Evolutionary conservation across 768 basidiomycete genomes (phyloP).

Genomic region (Suillus cothurnatus): DNA sequence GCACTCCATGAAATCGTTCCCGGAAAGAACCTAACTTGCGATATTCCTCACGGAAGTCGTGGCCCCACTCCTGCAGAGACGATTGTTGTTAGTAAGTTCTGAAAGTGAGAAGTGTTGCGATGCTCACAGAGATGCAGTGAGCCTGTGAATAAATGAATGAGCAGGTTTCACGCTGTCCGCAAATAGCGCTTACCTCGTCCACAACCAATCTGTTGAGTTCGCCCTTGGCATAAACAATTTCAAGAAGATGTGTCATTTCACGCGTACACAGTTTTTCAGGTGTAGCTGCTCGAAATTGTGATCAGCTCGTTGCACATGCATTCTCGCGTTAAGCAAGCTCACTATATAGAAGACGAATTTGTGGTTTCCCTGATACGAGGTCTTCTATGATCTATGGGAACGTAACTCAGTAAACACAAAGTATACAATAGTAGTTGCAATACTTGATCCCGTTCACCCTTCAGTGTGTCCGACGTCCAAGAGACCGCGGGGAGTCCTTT

Average conservation of each 20-base stretch:
- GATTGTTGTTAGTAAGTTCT: too few species aligned
- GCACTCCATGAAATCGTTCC: too few species aligned
- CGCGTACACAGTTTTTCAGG: conserved; percentile 68
- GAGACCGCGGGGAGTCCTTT: conserved; percentile 61
- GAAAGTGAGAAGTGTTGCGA: too few species aligned
- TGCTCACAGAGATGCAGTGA: too few species aligned
- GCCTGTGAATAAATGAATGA: too few species aligned
- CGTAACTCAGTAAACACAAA: neutral
- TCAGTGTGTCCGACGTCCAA: conserved; percentile 65
- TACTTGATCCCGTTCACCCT: conserved; percentile 58
- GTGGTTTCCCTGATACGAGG: conserved; percentile 58
- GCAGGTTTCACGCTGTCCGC: too few species aligned
- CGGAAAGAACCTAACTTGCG: conserved; percentile 66
- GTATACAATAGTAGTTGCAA: neutral
- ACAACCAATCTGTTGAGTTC: conserved; percentile 53
- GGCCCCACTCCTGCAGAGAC: too few species aligned
- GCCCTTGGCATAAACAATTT: conserved; percentile 50
- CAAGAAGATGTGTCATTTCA: conserved; percentile 56
- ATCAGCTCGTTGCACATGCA: neutral
- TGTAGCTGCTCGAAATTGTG: conserved; percentile 50
- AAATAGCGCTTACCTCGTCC: too few species aligned
- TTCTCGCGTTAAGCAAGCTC: conserved; percentile 21
- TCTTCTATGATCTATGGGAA: conserved; percentile 60
- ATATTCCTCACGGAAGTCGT: conserved; percentile 26
- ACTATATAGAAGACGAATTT: conserved; percentile 73